These are phyloP conservation scores for Bipolaris oryzae DNA, from an alignment of 2,329 filamentous ascomycete genomes.

Conservation along the genomic window DNA sequence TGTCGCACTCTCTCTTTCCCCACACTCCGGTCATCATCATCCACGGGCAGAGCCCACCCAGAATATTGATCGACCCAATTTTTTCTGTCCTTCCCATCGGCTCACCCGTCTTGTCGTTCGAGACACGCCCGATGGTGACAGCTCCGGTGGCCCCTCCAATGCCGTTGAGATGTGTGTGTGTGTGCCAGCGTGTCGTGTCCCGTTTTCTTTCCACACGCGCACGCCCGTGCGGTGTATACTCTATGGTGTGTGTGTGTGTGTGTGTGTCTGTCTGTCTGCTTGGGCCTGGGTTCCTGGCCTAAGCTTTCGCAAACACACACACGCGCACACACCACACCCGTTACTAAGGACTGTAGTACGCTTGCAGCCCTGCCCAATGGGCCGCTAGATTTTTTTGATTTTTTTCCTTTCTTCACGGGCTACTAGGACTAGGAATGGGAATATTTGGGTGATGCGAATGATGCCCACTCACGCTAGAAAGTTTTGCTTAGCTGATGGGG, in stretches of 20 bases:
- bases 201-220: neutral
- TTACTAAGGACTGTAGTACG: no score
- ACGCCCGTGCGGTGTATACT: no score
- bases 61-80: neutral
- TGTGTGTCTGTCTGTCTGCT: neutral
- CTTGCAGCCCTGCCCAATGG: conserved; percentile 10
- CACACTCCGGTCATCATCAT: conserved; percentile 12
- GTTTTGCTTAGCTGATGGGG: neutral
- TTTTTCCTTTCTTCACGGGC: no score
- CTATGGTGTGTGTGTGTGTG: no score
- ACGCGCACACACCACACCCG: no score
- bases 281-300: conserved; percentile 3
- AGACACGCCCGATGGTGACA: no score
- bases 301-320: neutral
- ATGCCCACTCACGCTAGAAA: neutral
- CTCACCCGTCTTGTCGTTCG: no score
- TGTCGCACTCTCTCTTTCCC: conserved; percentile 1
- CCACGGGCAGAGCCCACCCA: neutral
- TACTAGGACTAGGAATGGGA: neutral
- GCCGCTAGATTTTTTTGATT: neutral
- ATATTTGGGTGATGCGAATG: conserved; percentile 2
- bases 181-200: conserved; percentile 13
- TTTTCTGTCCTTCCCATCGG: neutral
- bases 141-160: no score
- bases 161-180: no score